Evolutionary conservation across 352 stramenopile species (phyloP).

Genomic region (Pythium oligandrum): DNA sequence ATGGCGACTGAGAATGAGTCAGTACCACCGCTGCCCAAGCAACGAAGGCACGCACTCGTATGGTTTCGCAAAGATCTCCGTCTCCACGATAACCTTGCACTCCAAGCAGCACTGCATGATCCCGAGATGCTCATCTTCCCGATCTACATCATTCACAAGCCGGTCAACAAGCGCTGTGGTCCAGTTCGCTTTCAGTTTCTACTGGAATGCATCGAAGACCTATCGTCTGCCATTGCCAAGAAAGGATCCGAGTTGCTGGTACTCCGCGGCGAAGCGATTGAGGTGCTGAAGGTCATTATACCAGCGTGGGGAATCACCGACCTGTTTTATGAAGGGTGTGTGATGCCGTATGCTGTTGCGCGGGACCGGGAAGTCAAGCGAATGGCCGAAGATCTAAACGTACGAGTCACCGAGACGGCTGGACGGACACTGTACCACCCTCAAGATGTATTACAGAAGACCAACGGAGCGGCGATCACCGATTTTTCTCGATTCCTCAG

Average conservation of each 20-base stretch:
- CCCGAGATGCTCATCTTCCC: conserved; percentile 41
- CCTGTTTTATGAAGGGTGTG: conserved; percentile 61
- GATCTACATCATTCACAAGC: conserved; percentile 85
- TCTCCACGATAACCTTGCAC: conserved; percentile 94
- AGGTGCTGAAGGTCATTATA: conserved; percentile 47
- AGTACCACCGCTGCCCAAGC: not conserved
- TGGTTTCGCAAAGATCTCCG: conserved; percentile 95
- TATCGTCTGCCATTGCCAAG: conserved; percentile 32
- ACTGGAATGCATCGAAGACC: conserved; percentile 86
- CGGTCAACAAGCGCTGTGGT: conserved; percentile 62
- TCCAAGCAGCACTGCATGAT: conserved; percentile 57
- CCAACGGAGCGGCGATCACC: conserved; percentile 30
- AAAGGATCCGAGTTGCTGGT: conserved; percentile 44
- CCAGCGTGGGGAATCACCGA: conserved; percentile 61
- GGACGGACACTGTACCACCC: conserved; percentile 59
- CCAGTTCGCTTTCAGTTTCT: conserved; percentile 88
- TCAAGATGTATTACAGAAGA: conserved; percentile 44
- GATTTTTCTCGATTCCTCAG: conserved; percentile 55
- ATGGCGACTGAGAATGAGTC: conserved; percentile 7
- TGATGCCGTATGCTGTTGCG: conserved; percentile 40
- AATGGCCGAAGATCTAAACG: conserved; percentile 26
- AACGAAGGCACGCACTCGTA: conserved; percentile 37
- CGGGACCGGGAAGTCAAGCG: conserved; percentile 37
- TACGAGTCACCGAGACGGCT: conserved; percentile 30
- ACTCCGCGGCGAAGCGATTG: conserved; percentile 47